phyloP scores from a whole-genome alignment of 2,329 filamentous ascomycete genomes.

The Microascus cirrosus region DNA sequence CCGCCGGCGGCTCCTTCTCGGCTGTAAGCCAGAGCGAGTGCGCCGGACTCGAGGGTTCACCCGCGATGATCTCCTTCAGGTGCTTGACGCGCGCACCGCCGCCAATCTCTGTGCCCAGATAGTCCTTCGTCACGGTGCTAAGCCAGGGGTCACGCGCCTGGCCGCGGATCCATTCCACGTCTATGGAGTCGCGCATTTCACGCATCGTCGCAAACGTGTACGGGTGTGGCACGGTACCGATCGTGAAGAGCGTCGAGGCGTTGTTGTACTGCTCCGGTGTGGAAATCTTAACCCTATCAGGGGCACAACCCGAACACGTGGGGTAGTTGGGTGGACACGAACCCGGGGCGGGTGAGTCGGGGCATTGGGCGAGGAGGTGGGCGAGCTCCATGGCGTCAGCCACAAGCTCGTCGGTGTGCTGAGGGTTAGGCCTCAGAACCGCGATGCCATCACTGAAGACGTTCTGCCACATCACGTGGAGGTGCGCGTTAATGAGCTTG shows the following conservation, averaged over 20 bases:
- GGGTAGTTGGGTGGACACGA: constrained; percentile 76
- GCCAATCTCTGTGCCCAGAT: constrained; percentile 52
- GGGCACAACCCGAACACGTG: constrained; percentile 63
- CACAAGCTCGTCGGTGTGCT: constrained; percentile 64
- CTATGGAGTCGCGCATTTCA: constrained; percentile 48
- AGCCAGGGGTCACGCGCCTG: constrained; percentile 70
- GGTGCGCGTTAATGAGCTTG: constrained; percentile 69
- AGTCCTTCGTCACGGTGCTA: constrained; percentile 53
- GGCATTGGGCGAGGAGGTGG: constrained; percentile 63
- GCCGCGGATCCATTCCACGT: constrained; percentile 53
- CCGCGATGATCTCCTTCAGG: constrained; percentile 75
- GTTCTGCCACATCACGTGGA: constrained; percentile 78
- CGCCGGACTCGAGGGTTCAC: constrained; percentile 43
- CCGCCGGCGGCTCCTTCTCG: constrained; percentile 49
- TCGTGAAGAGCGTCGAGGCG: constrained; percentile 60
- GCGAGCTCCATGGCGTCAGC: constrained; percentile 63
- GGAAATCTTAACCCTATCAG: constrained; percentile 44
- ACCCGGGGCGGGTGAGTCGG: constrained; percentile 57
- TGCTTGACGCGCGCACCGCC: constrained; percentile 51
- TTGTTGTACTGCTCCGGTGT: constrained; percentile 62
- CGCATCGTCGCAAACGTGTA: constrained; percentile 68
- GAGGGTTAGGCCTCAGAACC: constrained; percentile 67
- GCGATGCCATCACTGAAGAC: constrained; percentile 66
- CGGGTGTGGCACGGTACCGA: constrained; percentile 83
- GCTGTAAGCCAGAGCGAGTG: constrained; percentile 74